Conservation (phyloP, 106 monocot species). For the Dendrobium officinale region DNA sequence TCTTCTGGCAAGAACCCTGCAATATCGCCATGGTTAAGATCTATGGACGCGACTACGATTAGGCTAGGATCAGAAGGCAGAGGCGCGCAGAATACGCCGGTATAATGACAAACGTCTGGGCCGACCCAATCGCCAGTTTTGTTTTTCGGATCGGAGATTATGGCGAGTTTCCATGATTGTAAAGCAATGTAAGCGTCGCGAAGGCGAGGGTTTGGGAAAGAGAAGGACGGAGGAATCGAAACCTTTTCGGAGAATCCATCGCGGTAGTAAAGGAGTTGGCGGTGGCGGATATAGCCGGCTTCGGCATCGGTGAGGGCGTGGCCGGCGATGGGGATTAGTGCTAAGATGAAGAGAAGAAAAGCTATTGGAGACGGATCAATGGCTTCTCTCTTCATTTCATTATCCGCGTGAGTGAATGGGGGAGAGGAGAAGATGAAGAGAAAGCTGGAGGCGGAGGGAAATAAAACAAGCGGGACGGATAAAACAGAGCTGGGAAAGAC, state of each 20-base stretch:
- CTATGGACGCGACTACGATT: constrained; percentile 34
- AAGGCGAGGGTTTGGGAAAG: constrained; percentile 18
- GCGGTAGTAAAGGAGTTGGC: constrained; percentile 51
- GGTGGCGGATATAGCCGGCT: constrained; percentile 20
- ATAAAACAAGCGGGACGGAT: background rate
- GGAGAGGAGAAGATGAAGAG: background rate
- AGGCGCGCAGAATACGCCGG: constrained; percentile 40
- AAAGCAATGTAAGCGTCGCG: constrained; percentile 41
- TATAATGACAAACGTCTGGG: constrained; percentile 38
- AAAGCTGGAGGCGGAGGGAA: too few species aligned
- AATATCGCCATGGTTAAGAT: constrained; percentile 34
- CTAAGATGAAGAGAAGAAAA: background rate
- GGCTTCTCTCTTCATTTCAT: background rate
- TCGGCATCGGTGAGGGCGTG: background rate
- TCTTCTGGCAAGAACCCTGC: constrained; percentile 20
- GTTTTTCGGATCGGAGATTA: constrained; percentile 41
- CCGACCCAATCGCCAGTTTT: constrained; percentile 41
- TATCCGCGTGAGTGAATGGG: background rate
- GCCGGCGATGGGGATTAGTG: background rate
- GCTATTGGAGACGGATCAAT: background rate
- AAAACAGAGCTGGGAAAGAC: background rate
- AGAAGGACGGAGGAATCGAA: background rate
- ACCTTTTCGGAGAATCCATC: constrained; percentile 32
- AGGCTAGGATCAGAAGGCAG: constrained; percentile 20
- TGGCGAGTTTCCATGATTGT: constrained; percentile 44